Evolutionary conservation across 1,284 basidiomycete species (phyloP), one percentile per base, ranked within the genome.

Genomic region (Ceratobasidium sp.): DNA sequence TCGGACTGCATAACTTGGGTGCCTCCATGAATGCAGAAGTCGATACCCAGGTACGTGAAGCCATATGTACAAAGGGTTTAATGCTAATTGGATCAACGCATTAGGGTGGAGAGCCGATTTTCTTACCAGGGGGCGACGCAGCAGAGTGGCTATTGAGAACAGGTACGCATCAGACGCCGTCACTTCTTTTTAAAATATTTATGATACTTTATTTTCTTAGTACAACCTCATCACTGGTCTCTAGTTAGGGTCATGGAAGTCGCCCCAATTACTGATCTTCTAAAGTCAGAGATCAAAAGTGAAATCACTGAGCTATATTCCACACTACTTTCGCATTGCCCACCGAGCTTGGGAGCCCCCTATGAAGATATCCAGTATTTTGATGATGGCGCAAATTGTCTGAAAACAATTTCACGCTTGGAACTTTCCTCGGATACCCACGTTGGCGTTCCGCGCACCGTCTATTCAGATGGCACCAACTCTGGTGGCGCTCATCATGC

Each of bases 321-420:
- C 1, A 14, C 36, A n/a, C 41, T 54, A 14, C 54, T 71, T 7
- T 59, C 67, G 0, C 59, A 71, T 44, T 27, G 2, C n/a, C 67
- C 67, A 1, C n/a, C 33, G 0, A 15, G 36, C 19, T 24, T 62
- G 7, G 31, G 48, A 17, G 44, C 22, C 1, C 45, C 45, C 8
- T 48, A 36, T n/a, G 15, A 36, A 1, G 36, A 33, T 8, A n/a
- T 27, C 8, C 5, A 27, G 8, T 60, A 45, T 9, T 53, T 60
- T 45, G 69, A 62, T 17, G 69, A 50, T n/a, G 51, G 44, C 1
- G 27, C 45, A 8, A 27, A 62, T 31, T 57, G 57, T 9, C 33
- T 50, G 2, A 62, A 62, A 41, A 50, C 69, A 24, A 73, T 73
- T 9, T 51, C 45, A 50, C 51, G 69, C 22, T 24, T 27, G 31